Evolutionary conservation across 495 filamentous ascomycete genomes (phyloP).

Genomic region (Hyaloscypha hepaticicola): DNA sequence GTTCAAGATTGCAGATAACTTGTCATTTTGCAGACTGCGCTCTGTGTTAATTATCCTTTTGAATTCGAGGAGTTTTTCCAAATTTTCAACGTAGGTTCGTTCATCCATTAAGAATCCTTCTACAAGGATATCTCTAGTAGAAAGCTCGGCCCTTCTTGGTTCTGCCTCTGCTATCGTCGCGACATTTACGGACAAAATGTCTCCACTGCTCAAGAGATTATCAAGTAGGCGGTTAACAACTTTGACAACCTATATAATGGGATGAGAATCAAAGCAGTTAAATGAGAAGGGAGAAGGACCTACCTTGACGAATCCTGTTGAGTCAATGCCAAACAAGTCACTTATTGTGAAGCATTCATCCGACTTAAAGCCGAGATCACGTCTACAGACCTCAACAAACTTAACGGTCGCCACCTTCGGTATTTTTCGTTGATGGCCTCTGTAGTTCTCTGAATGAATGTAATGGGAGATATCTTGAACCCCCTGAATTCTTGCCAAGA

Average conservation of each 20-base stretch:
- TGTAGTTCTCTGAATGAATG: background rate
- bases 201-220: background rate
- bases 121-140: slow-evolving; percentile 4
- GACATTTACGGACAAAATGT: background rate
- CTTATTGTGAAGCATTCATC: slow-evolving; percentile 2
- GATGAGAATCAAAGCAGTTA: background rate
- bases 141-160: background rate
- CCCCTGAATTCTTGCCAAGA: background rate
- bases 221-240: background rate
- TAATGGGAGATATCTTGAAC: background rate
- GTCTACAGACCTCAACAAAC: background rate
- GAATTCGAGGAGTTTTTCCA: slow-evolving; percentile 3
- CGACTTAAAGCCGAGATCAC: background rate
- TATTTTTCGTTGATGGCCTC: background rate
- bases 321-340: background rate
- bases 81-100: background rate
- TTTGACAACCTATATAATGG: slow-evolving; percentile 6
- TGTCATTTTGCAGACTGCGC: background rate
- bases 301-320: slow-evolving; percentile 2
- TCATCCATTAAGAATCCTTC: background rate
- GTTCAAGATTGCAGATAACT: background rate
- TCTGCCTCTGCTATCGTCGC: background rate
- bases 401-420: background rate
- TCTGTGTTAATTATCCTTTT: background rate
- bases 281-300: background rate